phyloP scores from a whole-genome alignment of 75 land plant genomes.

The Larix kaempferi region DNA sequence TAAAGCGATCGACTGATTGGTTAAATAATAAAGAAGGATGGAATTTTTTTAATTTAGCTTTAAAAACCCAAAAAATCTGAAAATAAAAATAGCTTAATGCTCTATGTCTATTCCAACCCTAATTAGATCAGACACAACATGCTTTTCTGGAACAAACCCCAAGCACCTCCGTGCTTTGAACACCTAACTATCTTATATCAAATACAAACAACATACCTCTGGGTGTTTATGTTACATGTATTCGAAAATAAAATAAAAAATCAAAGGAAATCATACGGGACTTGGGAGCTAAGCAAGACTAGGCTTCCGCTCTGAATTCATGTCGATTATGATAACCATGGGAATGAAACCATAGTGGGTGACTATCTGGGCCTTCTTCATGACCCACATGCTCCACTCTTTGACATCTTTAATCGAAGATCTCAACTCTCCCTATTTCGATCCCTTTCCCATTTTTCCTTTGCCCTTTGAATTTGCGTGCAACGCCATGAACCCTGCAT shows the following conservation, averaged over 20 bases:
- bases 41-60: too few species aligned
- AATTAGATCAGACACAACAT: too few species aligned
- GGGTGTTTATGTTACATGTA: background rate
- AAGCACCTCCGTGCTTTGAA: too few species aligned
- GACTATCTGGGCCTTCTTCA: slow-evolving; percentile 69
- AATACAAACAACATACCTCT: background rate
- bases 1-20: too few species aligned
- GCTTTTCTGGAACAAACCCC: too few species aligned
- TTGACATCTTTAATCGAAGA: slow-evolving; percentile 22
- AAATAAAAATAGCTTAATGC: too few species aligned
- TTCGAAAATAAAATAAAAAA: background rate
- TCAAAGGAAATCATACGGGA: slow-evolving; percentile 38
- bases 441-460: slow-evolving; percentile 18
- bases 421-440: background rate
- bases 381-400: slow-evolving; percentile 61
- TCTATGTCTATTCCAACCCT: too few species aligned
- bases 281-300: slow-evolving; percentile 66
- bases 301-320: slow-evolving; percentile 84
- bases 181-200: background rate
- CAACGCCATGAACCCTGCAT: slow-evolving; percentile 16
- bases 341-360: slow-evolving; percentile 90
- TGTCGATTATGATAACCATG: slow-evolving; percentile 73
- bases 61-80: too few species aligned
- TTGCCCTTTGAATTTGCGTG: slow-evolving; percentile 18
- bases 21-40: too few species aligned